A percentile compares a stretch with the other conserved stretches of the same genome.
Evolutionary conservation across 2,329 filamentous ascomycete species (phyloP).

Genomic region (Ascochyta clinopodiicola): DNA sequence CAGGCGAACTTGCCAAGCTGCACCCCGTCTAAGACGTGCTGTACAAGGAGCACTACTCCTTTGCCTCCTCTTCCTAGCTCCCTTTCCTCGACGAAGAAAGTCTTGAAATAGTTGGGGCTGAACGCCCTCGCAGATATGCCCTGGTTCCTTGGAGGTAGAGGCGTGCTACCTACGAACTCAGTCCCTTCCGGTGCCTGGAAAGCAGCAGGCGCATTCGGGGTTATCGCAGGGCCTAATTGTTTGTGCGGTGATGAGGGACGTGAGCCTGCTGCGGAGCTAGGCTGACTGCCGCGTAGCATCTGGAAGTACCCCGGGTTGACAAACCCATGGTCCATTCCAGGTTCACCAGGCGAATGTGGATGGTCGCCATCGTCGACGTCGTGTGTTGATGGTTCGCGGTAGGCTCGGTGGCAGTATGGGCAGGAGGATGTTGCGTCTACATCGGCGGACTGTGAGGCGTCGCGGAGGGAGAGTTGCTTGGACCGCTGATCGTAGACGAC

Average conservation of each 20-base stretch:
- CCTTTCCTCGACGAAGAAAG: conserved; percentile 88
- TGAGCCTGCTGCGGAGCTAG: conserved; percentile 57
- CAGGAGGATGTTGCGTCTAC: conserved; percentile 75
- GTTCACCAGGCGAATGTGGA: conserved; percentile 38
- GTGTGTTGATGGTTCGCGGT: conserved; percentile 54
- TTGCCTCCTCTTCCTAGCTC: conserved; percentile 90
- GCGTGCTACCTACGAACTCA: conserved; percentile 56
- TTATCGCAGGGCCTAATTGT: conserved; percentile 47
- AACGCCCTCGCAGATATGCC: conserved; percentile 88
- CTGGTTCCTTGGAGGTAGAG: conserved; percentile 54
- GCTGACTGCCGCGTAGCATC: conserved; percentile 74
- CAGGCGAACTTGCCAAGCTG: conserved; percentile 91
- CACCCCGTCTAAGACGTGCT: conserved; percentile 89
- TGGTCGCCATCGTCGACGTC: conserved; percentile 41
- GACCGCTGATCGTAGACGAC: conserved; percentile 89
- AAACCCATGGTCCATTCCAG: conserved; percentile 66
- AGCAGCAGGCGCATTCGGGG: conserved; percentile 29
- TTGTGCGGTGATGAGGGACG: conserved; percentile 59
- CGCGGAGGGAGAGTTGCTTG: conserved; percentile 82
- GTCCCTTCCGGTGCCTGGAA: conserved; percentile 56
- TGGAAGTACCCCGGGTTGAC: conserved; percentile 94
- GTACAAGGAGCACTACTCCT: conserved; percentile 91
- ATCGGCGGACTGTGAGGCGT: conserved; percentile 58
- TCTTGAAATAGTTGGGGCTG: conserved; percentile 88
- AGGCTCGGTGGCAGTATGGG: conserved; percentile 86